Evolutionary conservation across 495 filamentous ascomycete species (phyloP), one percentile per base, ranked within the genome.

Genomic region (Sphaerosporella brunnea): DNA sequence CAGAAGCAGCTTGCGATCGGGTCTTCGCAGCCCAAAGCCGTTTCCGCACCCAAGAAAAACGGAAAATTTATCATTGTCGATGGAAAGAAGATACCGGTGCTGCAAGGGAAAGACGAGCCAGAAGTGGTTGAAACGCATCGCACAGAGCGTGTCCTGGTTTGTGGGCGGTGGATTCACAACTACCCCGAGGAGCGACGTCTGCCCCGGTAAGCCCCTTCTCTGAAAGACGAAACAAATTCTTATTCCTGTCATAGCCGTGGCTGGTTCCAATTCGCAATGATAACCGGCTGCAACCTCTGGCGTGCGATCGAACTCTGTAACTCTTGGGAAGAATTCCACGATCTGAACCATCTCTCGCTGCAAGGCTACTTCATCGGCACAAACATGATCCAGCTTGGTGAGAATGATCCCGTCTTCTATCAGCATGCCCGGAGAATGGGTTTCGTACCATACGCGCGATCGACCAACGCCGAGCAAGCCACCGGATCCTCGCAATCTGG

Each of bases 221-320:
- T 7, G 28, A 13, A 7, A 32, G 5, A 5, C 13, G 7, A 32
- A 13, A 32, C 28, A 7, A 5, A 32, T 7, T 32, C 5, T 13
- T 32, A 13, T 7, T 13, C 28, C 5, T 32, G 7, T 7, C 5
- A 32, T 32, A 32, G 40, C 7, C 64, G 66, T 35, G 66, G 71
- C 1, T 73, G 71, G 71, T 64, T 72, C 20, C 72, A 73, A 32
- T 73, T 72, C 53, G 71, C 65, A 28, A 62, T 73, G 46, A 61
- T 73, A 51, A 69, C 70, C 4, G 70, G 70, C 55, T 66, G 69
- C 44, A 69, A 67, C 43, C 60, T 73, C 10, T 39, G 13, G 13
- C 7, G 20, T 8, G 54, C 53, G 15, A 64, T 69, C 16, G 71
- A 60, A 15, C 63, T 73, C 7, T 74, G 72, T 49, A 66, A 69